Evolutionary conservation across 2,329 filamentous ascomycete species (phyloP), one percentile per base, ranked within the genome.

Genomic region (Herpotrichia juniperi): DNA sequence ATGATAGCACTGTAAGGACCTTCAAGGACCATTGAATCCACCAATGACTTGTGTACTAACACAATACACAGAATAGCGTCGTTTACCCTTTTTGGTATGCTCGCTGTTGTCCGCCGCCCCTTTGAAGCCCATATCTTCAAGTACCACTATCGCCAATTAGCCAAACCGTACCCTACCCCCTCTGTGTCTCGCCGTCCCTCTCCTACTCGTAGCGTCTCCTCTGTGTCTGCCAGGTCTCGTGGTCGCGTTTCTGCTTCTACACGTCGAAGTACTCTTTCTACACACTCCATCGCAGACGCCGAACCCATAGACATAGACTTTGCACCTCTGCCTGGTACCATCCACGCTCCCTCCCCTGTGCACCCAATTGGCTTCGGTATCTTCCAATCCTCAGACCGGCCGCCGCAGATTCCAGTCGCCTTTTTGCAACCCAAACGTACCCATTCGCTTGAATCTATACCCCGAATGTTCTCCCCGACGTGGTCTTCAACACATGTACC

Each of bases 91-190:
- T 75, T 75, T 34, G 63, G 61, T 9, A 64, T 73, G 37, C 65
- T 75, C 24, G 61, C 66, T 19, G 55, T 61, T 7, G 63, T 72
- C 7, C 61, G 66, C 11, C 69, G 71, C 22, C 72, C 72, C 1
- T 74, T 75, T 40, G 72, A 75, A 50, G 71, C 72, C 10, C 65
- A 69, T 48, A 48, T 74, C 1, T 62, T 72, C 44, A 68, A 61
- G 14, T 59, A 64, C 19, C 59, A 56, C 17, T 67, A 66, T 25
- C 53, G 50, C 45, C 48, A 43, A 30, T 39, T 60, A 12, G 17
- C n/a, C 1, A 48, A 57, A 3, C 37, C 35, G 4, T 39, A 54
- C 25, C 40, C 51, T 17, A 59, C 63, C 14, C 63, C 66, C 19
- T 42, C 45, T 10, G 39, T 45, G 12, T 71, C 66, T 8, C 50